Percentiles rank a stretch among this genome's conserved stretches.
Evolutionary conservation across 139 green algal genomes (phyloP).

Genomic region (Ulvella scutata): DNA sequence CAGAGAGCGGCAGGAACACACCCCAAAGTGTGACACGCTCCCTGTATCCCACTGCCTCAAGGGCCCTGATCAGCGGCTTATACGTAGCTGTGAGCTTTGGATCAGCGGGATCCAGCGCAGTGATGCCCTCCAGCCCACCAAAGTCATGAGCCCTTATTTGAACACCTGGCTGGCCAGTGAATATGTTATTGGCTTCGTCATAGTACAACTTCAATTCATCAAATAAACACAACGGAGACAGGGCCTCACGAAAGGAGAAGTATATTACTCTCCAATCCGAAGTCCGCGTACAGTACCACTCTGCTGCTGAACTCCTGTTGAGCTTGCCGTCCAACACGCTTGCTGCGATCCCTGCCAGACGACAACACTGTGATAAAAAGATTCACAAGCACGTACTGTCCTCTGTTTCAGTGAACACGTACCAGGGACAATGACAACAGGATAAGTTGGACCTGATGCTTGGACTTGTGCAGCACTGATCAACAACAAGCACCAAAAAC

Average conservation of each 20-base stretch:
- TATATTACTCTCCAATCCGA: conserved; percentile 14
- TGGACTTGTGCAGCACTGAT: background rate
- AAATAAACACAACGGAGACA: background rate
- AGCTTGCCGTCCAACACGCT: conserved; percentile 14
- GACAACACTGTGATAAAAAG: background rate
- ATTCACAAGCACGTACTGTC: too few relatives aligned
- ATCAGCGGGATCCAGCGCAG: conserved; percentile 12
- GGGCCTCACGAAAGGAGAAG: conserved; percentile 5
- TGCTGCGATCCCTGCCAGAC: conserved; percentile 11
- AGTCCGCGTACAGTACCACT: conserved; percentile 6
- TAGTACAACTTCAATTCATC: conserved; percentile 8
- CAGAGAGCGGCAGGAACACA: too few relatives aligned
- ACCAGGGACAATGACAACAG: background rate
- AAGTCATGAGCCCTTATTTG: conserved; percentile 19
- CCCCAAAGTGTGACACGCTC: conserved; percentile 18
- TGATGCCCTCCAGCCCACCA: conserved; percentile 12
- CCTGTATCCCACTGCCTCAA: conserved; percentile 12
- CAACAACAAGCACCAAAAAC: too few relatives aligned
- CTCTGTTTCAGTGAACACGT: too few relatives aligned
- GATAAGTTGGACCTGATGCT: background rate
- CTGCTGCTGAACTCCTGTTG: background rate
- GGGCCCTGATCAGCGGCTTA: conserved; percentile 1
- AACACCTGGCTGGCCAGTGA: conserved; percentile 17
- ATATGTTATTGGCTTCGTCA: conserved; percentile 1
- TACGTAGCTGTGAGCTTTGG: conserved; percentile 4